phyloP scores from a whole-genome alignment of 163 green algal species.

The Scenedesmus sp. region DNA sequence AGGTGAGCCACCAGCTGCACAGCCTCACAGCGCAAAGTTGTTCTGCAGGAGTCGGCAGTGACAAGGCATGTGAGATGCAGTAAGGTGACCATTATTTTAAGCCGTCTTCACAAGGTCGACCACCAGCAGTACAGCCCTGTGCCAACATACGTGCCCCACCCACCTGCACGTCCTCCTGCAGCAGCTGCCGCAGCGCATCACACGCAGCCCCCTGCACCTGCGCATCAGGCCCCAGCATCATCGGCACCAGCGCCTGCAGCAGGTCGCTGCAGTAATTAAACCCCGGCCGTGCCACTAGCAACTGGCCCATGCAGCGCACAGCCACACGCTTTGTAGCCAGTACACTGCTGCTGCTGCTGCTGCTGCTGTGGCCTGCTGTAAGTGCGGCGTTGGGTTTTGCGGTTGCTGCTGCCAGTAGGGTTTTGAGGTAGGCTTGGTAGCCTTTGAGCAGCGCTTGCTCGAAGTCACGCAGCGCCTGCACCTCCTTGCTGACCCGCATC shows the following conservation, averaged over 20 bases:
- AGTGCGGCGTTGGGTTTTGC: not conserved
- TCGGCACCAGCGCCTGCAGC: conserved; percentile 80
- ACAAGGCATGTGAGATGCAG: too few species aligned
- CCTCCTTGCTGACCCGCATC: conserved; percentile 77
- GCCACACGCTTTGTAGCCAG: conserved; percentile 66
- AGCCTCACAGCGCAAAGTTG: conserved; percentile 61
- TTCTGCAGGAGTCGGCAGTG: not conserved
- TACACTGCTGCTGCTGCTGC: conserved; percentile 17
- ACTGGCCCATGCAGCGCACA: conserved; percentile 81
- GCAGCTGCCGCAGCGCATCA: conserved; percentile 57
- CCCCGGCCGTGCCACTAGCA: conserved; percentile 80
- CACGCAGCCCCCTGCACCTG: conserved; percentile 51
- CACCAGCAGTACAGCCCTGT: conserved; percentile 41
- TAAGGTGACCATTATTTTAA: too few species aligned
- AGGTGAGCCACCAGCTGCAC: conserved; percentile 93
- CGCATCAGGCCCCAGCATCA: conserved; percentile 62
- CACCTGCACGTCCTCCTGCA: conserved; percentile 53
- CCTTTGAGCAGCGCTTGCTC: conserved; percentile 85
- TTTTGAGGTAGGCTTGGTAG: conserved; percentile 91
- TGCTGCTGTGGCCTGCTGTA: not conserved
- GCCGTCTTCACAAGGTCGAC: not conserved
- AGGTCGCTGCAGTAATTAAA: conserved; percentile 94
- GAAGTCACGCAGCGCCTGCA: conserved; percentile 83
- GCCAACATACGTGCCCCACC: too few species aligned
- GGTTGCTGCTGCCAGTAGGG: conserved; percentile 67